Base-by-base conservation (phyloP, 2,329 filamentous ascomycete species). In the Leptographium procerum region DNA sequence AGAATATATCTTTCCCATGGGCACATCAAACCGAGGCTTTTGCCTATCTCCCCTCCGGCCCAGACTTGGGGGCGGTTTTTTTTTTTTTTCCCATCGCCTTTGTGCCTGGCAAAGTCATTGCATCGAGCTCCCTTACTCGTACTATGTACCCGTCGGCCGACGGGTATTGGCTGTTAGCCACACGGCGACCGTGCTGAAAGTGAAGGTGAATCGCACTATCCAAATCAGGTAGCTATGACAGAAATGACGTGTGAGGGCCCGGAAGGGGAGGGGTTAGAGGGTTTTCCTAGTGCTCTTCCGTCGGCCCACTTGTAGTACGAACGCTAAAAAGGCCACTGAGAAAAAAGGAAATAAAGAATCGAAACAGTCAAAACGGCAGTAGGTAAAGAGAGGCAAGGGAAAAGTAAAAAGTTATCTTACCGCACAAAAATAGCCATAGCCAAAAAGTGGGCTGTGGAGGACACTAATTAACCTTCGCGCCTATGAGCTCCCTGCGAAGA, bases 231-330 rank as follows among this genome's bases (percentile, higher is more conserved):
- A 56, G 59, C 50, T 59, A 57, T 59, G 59, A 59, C 60, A 60
- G 47, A 56, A 56, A 58, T 60, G 60, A 59, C 58, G 58, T 61
- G 58, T 53, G 57, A 51, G 26, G 52, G 4, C 22, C 34, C n/a
- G 31, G 43, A 33, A 26, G 36, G 57, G 34, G 40, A 24, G 57
- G 31, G 47, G 45, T 40, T 2, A 36, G 33, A 16, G 26, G n/a
- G 51, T 28, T 48, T 48, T 28, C 40, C 57, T 22, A 59, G 40
- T 56, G 11, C 52, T 48, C 43, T 60, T 55, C 58, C 58, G 52
- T n/a, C 26, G 45, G 40, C 26, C 43, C 53, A 24, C 50, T n/a
- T 36, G 48, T n/a, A 52, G 29, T 28, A 33, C 19, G 34, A n/a
- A 43, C 51, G 51, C 33, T 54, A 54, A 54, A 54, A 54, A 19